Base-by-base conservation (phyloP, 2,329 filamentous ascomycete species). In the Tolypocladium nubicola region DNA sequence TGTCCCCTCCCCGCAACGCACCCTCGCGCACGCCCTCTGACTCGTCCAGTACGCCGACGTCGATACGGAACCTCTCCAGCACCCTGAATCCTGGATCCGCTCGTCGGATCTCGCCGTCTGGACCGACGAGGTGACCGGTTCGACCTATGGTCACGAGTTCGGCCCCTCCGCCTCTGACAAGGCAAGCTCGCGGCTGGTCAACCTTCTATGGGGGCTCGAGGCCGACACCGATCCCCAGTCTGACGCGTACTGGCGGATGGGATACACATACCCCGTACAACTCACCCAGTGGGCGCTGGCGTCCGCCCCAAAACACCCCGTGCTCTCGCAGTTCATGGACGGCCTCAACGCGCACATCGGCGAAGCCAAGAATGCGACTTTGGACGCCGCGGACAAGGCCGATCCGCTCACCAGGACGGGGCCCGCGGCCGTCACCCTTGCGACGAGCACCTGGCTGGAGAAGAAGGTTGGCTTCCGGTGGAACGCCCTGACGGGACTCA, bases 231-330 rank as follows among this genome's bases (percentile, higher is more conserved):
- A 64, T 41, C 63, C 64, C 3, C 47, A 57, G 38, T 56, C 61
- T 30, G 56, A 64, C 49, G 50, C 59, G 7, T 62, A 63, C 54
- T 66, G 64, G 64, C 62, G 64, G 16, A 66, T 66, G 64, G 64
- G 64, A 47, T 66, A 66, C 47, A 57, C 61, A 16, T 65, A 63
- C 55, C 63, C 64, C 9, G 56, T 66, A 3, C 64, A 66, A 21
- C 45, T 66, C 40, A 66, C 64, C 7, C 64, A 66, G 45, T 66
- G 64, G 64, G 64, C 64, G 6, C 54, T 66, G 58, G 64, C 64
- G 2, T 63, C 63, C 16, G 59, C 61, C 13, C 63, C 60, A 7
- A 54, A 59, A 8, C 64, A 66, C n/a, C 63, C 62, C 7, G 54
- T 60, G 14, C 55, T 66, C 30, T 53, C 54, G 9, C 60, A 57